A percentile compares a stretch with the other conserved stretches of the same genome.
phyloP scores from a whole-genome alignment of 306 rosid genomes.

The Lotus japonicus region DNA sequence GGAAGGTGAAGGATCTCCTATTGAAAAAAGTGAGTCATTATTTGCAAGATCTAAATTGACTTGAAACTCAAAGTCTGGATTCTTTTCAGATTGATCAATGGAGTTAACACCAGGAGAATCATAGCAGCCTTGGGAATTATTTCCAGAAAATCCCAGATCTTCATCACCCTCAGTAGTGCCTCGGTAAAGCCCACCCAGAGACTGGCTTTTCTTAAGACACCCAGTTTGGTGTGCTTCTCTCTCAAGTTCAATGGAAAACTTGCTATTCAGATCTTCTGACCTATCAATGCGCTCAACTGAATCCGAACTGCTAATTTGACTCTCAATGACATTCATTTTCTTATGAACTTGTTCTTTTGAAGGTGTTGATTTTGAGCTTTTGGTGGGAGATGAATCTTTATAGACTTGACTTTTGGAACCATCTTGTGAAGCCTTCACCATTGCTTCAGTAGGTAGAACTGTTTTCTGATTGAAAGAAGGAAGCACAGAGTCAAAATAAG shows the following conservation, averaged over 20 bases:
- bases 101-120: slow-evolving; percentile 27
- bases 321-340: slow-evolving; percentile 16
- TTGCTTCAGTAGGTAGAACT: slow-evolving; percentile 39
- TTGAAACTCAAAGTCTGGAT: slow-evolving; percentile 19
- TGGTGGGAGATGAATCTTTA: slow-evolving; percentile 18
- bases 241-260: slow-evolving; percentile 23
- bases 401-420: slow-evolving; percentile 32
- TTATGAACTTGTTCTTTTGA: slow-evolving; percentile 24
- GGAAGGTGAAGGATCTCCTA: slow-evolving; percentile 36
- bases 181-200: slow-evolving; percentile 49
- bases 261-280: slow-evolving; percentile 37
- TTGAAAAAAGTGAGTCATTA: slow-evolving; percentile 42
- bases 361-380: slow-evolving; percentile 16
- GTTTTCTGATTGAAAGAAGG: slow-evolving; percentile 50
- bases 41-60: slow-evolving; percentile 29
- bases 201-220: slow-evolving; percentile 51
- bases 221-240: slow-evolving; percentile 15
- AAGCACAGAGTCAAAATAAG: slow-evolving; percentile 24
- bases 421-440: slow-evolving; percentile 40
- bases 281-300: slow-evolving; percentile 29
- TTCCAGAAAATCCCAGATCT: neutral
- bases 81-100: slow-evolving; percentile 22
- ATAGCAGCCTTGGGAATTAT: slow-evolving; percentile 22
- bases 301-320: slow-evolving; percentile 29
- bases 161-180: slow-evolving; percentile 5